Conservation (phyloP, 1,284 basidiomycete genomes). For the Cutaneotrichosporon sp. region DNA sequence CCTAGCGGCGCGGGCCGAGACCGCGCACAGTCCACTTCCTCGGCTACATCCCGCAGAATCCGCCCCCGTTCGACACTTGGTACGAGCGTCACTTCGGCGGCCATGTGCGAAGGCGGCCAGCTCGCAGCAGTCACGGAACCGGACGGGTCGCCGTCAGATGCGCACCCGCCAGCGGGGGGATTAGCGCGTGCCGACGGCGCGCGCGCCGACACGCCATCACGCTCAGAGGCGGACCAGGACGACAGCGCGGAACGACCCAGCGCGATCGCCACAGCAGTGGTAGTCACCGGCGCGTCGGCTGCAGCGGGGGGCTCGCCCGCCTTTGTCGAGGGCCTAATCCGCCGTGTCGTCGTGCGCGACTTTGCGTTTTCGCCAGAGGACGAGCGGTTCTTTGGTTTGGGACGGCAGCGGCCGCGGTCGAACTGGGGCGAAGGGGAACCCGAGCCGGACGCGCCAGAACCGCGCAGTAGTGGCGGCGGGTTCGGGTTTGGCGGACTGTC, state of each 20-base stretch:
- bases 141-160: background rate
- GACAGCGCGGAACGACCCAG: background rate
- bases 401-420: slow-evolving; percentile 9
- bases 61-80: slow-evolving; percentile 12
- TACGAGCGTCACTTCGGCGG: background rate
- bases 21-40: slow-evolving; percentile 2
- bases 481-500: slow-evolving; percentile 6
- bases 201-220: too few species aligned
- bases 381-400: slow-evolving; percentile 32
- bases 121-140: background rate
- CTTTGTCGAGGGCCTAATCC: slow-evolving; percentile 4
- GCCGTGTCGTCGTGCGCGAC: slow-evolving; percentile 36
- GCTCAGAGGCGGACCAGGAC: background rate
- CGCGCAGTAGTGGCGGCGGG: slow-evolving; percentile 15
- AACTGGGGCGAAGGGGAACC: slow-evolving; percentile 21
- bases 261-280: too few species aligned
- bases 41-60: background rate
- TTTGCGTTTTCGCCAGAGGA: slow-evolving; percentile 34
- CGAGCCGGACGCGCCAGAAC: slow-evolving; percentile 8
- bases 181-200: background rate
- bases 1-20: slow-evolving; percentile 1
- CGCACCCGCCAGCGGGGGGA: background rate
- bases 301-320: background rate
- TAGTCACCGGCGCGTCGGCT: background rate
- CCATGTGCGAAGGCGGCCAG: background rate